A percentile compares a stretch with the other conserved stretches of the same genome.
Evolutionary conservation across 1,284 basidiomycete genomes (phyloP).

Genomic region (Trichosporon sp.): DNA sequence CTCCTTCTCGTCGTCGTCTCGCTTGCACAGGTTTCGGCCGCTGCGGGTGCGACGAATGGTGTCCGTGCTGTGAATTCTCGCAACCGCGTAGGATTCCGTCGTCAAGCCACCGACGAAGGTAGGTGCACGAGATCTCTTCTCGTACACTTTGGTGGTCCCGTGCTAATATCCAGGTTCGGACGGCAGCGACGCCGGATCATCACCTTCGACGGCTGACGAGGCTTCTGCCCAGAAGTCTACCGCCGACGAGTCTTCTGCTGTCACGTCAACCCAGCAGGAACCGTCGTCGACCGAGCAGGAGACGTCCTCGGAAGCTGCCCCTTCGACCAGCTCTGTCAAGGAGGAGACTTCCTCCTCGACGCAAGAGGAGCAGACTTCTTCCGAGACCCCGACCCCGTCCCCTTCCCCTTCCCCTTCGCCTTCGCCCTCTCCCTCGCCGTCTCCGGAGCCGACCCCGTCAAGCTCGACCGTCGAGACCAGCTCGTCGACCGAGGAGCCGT

Average conservation of each 20-base stretch:
- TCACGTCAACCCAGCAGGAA: background rate
- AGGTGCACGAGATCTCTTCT: background rate
- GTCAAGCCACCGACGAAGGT: conserved; percentile 1
- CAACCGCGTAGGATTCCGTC: conserved; percentile 1
- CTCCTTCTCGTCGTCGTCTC: conserved; percentile 13
- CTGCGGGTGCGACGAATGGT: background rate
- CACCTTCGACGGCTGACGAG: background rate
- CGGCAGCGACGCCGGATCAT: background rate
- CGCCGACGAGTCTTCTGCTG: conserved; percentile 11
- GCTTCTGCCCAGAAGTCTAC: background rate
- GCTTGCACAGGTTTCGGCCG: conserved; percentile 14
- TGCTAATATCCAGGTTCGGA: background rate
- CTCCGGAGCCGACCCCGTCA: background rate
- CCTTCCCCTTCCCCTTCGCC: background rate
- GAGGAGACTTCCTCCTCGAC: background rate
- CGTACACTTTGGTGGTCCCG: background rate
- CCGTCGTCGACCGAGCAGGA: conserved; percentile 4
- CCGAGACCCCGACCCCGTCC: background rate
- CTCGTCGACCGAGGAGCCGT: background rate
- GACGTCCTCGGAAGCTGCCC: conserved; percentile 10
- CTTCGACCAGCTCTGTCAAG: background rate
- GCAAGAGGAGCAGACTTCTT: conserved; percentile 9
- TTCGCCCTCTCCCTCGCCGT: conserved; percentile 5
- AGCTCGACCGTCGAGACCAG: background rate
- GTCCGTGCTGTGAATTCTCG: conserved; percentile 15